A percentile compares a stretch with the other conserved stretches of the same genome.
Evolutionary conservation across 345 rosid species (phyloP).

Genomic region (Arabis hirsuta): DNA sequence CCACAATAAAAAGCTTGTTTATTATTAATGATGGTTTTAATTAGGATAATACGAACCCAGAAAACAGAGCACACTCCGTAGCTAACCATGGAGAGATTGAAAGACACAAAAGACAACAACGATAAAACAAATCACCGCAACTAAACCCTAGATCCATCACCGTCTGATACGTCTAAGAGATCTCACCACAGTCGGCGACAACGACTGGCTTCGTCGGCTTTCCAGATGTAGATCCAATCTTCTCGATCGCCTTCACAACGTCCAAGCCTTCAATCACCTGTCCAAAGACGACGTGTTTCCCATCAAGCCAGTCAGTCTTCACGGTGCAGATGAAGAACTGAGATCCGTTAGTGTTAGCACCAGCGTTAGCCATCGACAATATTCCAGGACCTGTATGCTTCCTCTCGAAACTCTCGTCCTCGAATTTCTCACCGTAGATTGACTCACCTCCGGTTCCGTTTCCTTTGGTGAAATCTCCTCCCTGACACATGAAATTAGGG

Average conservation of each 20-base stretch:
- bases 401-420: conserved; percentile 70
- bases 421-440: conserved; percentile 68
- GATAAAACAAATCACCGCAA: not conserved
- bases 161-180: conserved; percentile 36
- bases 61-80: not conserved
- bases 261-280: conserved; percentile 66
- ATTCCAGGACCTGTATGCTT: conserved; percentile 72
- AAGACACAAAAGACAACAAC: not conserved
- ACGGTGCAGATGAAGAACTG: conserved; percentile 68
- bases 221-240: conserved; percentile 62
- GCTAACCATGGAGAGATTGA: not conserved
- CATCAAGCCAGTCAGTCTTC: conserved; percentile 68
- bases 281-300: conserved; percentile 78
- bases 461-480: conserved; percentile 71
- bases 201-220: conserved; percentile 54
- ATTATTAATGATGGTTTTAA: conserved; percentile 4
- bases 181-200: conserved; percentile 64
- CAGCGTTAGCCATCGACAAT: conserved; percentile 76
- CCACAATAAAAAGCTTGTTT: not conserved
- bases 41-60: not conserved
- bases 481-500: conserved; percentile 77
- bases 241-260: conserved; percentile 58
- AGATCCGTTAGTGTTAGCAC: conserved; percentile 67
- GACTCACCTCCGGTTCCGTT: conserved; percentile 84
- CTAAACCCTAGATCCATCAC: not conserved